These are phyloP conservation scores for Aquilaria agallochum DNA, from an alignment of 441 rosid species.

Conservation along the genomic window DNA sequence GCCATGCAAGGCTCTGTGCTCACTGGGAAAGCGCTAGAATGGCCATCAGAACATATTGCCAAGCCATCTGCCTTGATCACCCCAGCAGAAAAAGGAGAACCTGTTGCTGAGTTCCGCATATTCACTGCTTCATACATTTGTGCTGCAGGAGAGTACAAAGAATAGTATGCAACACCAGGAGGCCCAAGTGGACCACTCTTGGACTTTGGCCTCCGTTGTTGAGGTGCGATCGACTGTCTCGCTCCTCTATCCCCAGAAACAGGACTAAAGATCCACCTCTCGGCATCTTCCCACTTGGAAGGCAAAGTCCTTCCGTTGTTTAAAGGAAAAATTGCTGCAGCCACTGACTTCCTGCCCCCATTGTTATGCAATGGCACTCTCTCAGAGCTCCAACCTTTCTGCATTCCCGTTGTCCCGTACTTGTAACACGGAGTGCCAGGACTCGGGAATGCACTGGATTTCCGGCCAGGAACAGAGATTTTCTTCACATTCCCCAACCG, in stretches of 20 bases:
- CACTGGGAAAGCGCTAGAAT: slow-evolving; percentile 37
- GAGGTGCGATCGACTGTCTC: slow-evolving; percentile 42
- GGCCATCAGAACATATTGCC: slow-evolving; percentile 32
- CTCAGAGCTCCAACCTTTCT: slow-evolving; percentile 97
- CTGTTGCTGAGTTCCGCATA: slow-evolving; percentile 36
- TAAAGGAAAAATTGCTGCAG: slow-evolving; percentile 49
- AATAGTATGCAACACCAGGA: slow-evolving; percentile 76
- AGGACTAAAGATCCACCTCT: slow-evolving; percentile 98
- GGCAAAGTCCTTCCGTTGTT: slow-evolving; percentile 84
- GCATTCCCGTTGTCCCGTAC: slow-evolving; percentile 52
- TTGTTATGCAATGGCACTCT: slow-evolving; percentile 58
- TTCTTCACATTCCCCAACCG: slow-evolving; percentile 50
- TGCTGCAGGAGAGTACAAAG: slow-evolving; percentile 68
- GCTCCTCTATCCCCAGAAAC: slow-evolving; percentile 56
- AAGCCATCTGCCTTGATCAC: slow-evolving; percentile 53
- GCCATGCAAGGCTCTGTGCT: slow-evolving; percentile 75
- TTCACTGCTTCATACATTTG: slow-evolving; percentile 56
- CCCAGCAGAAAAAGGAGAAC: slow-evolving; percentile 82
- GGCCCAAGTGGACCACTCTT: slow-evolving; percentile 99
- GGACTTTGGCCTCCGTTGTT: slow-evolving; percentile 76
- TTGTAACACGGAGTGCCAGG: slow-evolving; percentile 84
- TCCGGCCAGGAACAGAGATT: slow-evolving; percentile 40
- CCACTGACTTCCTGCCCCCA: slow-evolving; percentile 50
- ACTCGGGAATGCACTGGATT: slow-evolving; percentile 72
- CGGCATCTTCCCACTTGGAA: slow-evolving; percentile 99